phyloP scores from a whole-genome alignment of 2,329 filamentous ascomycete species.

The Graphilbum ipis-grandicollis region DNA sequence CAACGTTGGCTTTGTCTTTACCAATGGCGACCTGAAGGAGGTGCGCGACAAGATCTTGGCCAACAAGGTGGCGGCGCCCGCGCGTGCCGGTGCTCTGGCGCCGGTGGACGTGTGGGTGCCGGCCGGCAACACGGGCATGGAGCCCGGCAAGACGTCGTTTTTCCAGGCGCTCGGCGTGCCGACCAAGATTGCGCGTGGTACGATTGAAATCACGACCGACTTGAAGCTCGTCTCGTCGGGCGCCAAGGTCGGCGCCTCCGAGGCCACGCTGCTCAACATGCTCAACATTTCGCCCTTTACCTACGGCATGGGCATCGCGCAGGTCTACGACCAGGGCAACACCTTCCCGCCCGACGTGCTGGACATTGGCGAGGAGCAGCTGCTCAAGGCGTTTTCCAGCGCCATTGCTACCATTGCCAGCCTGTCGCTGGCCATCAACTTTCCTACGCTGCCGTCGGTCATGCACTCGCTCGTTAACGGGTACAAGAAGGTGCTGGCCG shows the following conservation, averaged over 20 bases:
- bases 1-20: slow-evolving; percentile 99
- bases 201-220: slow-evolving; percentile 98
- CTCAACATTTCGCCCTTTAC: slow-evolving; percentile 99
- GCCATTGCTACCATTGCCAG: slow-evolving; percentile 77
- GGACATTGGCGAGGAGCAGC: slow-evolving; percentile 88
- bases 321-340: slow-evolving; percentile 98
- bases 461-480: slow-evolving; percentile 92
- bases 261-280: slow-evolving; percentile 98
- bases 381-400: slow-evolving; percentile 64
- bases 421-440: slow-evolving; percentile 84
- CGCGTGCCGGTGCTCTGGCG: slow-evolving; percentile 92
- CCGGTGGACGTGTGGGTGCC: slow-evolving; percentile 88
- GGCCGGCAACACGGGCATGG: slow-evolving; percentile 99
- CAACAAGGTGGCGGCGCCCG: slow-evolving; percentile 96
- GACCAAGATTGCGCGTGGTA: slow-evolving; percentile 99
- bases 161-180: slow-evolving; percentile 99
- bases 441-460: slow-evolving; percentile 89
- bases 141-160: slow-evolving; percentile 99
- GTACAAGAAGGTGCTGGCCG: slow-evolving; percentile 92
- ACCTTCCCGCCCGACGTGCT: slow-evolving; percentile 72
- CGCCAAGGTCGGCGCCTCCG: slow-evolving; percentile 91
- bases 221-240: slow-evolving; percentile 93
- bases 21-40: slow-evolving; percentile 85
- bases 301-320: slow-evolving; percentile 89
- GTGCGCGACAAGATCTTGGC: slow-evolving; percentile 84